Evolutionary conservation across 495 filamentous ascomycete genomes (phyloP).

Genomic region (Penicillium paradoxum): DNA sequence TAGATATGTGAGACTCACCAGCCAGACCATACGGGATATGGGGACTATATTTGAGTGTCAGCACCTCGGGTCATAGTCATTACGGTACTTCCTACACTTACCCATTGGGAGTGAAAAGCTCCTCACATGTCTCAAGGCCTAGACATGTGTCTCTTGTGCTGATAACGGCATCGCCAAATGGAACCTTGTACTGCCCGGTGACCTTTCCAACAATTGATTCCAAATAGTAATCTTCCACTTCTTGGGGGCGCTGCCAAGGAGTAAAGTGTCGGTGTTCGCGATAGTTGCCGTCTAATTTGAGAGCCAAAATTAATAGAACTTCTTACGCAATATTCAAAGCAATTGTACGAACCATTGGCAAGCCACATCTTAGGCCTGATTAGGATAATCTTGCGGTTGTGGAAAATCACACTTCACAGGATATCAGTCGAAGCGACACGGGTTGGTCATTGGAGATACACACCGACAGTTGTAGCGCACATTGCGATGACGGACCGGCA

Average conservation of each 20-base stretch:
- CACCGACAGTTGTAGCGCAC: conserved; percentile 56
- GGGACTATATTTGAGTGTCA: background rate
- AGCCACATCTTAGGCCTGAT: conserved; percentile 83
- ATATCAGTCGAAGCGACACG: conserved; percentile 55
- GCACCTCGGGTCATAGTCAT: background rate
- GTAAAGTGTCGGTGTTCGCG: conserved; percentile 56
- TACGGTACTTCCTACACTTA: conserved; percentile 10
- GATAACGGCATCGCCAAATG: conserved; percentile 75
- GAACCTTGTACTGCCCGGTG: conserved; percentile 56
- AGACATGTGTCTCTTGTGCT: conserved; percentile 66
- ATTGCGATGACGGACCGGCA: conserved; percentile 61
- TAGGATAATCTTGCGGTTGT: conserved; percentile 63
- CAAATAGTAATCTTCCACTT: conserved; percentile 69
- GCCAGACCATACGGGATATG: conserved; percentile 29
- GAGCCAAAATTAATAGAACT: background rate
- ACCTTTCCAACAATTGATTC: conserved; percentile 59
- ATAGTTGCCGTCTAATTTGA: conserved; percentile 34
- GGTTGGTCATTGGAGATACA: conserved; percentile 25
- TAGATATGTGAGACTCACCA: conserved; percentile 13
- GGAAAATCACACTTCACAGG: conserved; percentile 47
- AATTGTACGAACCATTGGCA: conserved; percentile 55
- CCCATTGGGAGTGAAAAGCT: conserved; percentile 67
- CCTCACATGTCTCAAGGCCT: conserved; percentile 73
- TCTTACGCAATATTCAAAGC: background rate
- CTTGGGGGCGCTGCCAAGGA: conserved; percentile 53